phyloP scores from a whole-genome alignment of 1,139 yeast genomes.

The Yamadazyma trypodendri region DNA sequence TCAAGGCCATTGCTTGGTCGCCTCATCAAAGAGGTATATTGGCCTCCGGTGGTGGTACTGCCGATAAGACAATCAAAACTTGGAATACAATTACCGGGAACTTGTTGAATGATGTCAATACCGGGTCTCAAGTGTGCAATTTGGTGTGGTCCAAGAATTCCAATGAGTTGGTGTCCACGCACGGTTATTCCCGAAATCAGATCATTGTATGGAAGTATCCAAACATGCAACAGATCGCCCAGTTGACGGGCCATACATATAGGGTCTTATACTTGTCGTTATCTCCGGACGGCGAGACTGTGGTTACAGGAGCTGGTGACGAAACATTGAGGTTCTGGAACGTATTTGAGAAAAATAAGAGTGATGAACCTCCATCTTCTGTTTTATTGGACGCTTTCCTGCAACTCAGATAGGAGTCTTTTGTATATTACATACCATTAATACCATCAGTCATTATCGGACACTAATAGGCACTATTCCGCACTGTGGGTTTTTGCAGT shows the following conservation, averaged over 20 bases:
- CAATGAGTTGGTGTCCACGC: constrained; percentile 90
- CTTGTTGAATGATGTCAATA: constrained; percentile 74
- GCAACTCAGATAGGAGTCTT: constrained; percentile 54
- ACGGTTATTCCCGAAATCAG: constrained; percentile 90
- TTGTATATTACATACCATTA: background rate
- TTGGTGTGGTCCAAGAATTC: constrained; percentile 91
- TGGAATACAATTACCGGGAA: constrained; percentile 90
- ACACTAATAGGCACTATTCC: too few relatives aligned
- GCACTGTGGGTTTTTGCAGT: too few relatives aligned
- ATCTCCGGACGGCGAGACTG: constrained; percentile 96
- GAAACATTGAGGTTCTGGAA: constrained; percentile 95
- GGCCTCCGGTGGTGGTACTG: constrained; percentile 98
- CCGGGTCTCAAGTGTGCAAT: constrained; percentile 96
- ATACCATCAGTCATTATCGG: background rate
- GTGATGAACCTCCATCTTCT: constrained; percentile 57
- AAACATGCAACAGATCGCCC: constrained; percentile 88
- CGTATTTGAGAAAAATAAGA: constrained; percentile 73
- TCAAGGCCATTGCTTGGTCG: constrained; percentile 95
- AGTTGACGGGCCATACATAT: constrained; percentile 90
- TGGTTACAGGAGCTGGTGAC: constrained; percentile 99
- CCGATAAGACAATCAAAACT: constrained; percentile 83
- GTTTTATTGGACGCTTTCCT: constrained; percentile 76
- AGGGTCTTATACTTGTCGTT: constrained; percentile 85
- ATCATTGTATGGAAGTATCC: constrained; percentile 95
- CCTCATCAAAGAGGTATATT: constrained; percentile 93